Base-by-base conservation (phyloP, 2,329 filamentous ascomycete species). In the Onygenales sp. region DNA sequence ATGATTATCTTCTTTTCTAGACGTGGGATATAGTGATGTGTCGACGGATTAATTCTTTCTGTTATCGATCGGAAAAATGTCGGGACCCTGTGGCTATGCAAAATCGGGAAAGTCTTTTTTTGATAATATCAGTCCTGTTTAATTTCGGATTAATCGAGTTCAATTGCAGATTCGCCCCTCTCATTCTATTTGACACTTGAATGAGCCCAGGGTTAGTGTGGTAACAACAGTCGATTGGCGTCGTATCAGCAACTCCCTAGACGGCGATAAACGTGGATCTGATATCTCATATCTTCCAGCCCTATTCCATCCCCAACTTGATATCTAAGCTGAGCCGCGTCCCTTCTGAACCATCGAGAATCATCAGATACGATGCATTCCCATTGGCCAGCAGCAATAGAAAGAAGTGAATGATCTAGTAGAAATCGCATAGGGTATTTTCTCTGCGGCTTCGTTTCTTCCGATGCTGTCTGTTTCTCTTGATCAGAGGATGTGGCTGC, bases 391-490 rank as follows among this genome's bases (percentile, higher is more conserved):
- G 63, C 67, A 43, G 77, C 72, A 47, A 71, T 64, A 7, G 70
- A 70, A 10, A 89, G 68, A 17, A 98, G 71, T 2, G 89, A 87
- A 65, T 93, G 87, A 63, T 96, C 86, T 2, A 98, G 75, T 13
- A 98, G 74, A 84, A 90, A 96, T 62, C 88, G 85, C 90, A 96
- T 97, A 0, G 92, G 92, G 66, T 97, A 97, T 57, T 80, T 83
- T 79, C 63, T 61, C 50, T 71, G 52, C 17, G 50, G 49, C 65
- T 45, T 51, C 17, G 39, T 27, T 33, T 54, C 41, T 14, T 51
- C 43, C 3, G 27, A 17, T 5, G 21, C 21, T 33, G 38, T 41
- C 3, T 7, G 11, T 36, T 10, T 44, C 27, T 48, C 50, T 14
- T 51, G 31, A 8, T 8, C 41, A 47, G 36, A 31, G 8, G 21